Conservation (phyloP, 2,329 filamentous ascomycete genomes). For the Verticillium longisporum region DNA sequence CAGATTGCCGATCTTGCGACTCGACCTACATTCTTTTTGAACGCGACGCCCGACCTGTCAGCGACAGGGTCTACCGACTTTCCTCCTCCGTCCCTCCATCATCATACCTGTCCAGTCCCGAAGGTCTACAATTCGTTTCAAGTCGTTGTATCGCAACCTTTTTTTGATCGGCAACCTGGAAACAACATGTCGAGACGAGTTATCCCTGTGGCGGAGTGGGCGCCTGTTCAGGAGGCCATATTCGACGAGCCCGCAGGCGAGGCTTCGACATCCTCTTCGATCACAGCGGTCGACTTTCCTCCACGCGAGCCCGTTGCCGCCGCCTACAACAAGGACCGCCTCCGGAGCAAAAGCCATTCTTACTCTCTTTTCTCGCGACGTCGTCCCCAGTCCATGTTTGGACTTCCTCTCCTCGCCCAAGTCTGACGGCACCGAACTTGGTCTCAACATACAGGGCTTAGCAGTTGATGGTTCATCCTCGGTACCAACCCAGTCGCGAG, state of each 20-base stretch:
- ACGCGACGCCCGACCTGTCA: background rate
- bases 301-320: slow-evolving; percentile 9
- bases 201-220: slow-evolving; percentile 34
- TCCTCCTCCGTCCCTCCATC: background rate
- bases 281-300: background rate
- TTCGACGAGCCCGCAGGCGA: slow-evolving; percentile 21
- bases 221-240: slow-evolving; percentile 34
- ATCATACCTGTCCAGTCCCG: background rate
- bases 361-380: slow-evolving; percentile 23
- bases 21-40: background rate
- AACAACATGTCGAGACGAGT: slow-evolving; percentile 26
- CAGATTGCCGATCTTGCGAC: background rate
- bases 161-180: background rate
- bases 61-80: background rate
- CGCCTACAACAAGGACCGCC: slow-evolving; percentile 27
- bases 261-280: background rate
- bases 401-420: background rate
- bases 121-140: background rate
- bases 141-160: background rate
- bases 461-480: slow-evolving; percentile 18
- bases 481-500: background rate
- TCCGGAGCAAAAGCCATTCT: slow-evolving; percentile 43
- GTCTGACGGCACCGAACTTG: slow-evolving; percentile 14
- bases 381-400: slow-evolving; percentile 16
- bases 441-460: slow-evolving; percentile 19